Evolutionary conservation across 805 yeast species (phyloP), one percentile per base, ranked within the genome.

Genomic region (Pichia nanzhaoensis): DNA sequence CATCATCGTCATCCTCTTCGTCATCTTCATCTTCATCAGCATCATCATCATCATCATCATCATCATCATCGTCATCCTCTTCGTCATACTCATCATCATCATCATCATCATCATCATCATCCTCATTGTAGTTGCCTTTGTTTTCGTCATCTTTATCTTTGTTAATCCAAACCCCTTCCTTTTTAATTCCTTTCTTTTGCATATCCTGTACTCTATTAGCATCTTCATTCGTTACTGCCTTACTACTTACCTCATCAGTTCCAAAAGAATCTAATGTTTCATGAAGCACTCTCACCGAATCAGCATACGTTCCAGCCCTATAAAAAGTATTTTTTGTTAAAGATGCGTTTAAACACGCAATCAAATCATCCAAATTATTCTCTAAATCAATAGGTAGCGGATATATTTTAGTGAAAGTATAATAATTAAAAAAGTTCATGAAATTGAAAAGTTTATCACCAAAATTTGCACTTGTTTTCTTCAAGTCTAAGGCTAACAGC

Each of bases 381-480:
- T 74, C 74, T 2, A 77, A 63, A 38, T 55, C 58, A 37, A 52
- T 34, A 0, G 95, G 88, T 14, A 84, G 44, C 1, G 87, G 84
- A 39, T 63, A 70, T 3, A 61, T 60, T 55, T 88, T 88, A 28
- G 82, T 73, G 59, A 71, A 74, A 4, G 76, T 60, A 56, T 85
- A 88, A 59, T 78, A 88, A 55, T 88, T 93, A 49, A 87, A 80
- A 51, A 78, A 81, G 22, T 70, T 69, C 46, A 82, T 53, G 46
- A 82, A 74, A 0, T 67, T 42, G 1, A 58, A 54, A 12, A 77
- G 40, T 32, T 68, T 64, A 4, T 27, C 37, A 8, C 50, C 21
- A 17, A 21, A 51, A 2, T 51, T 46, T 19, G 46, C 51, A 16
- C 55, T 49, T 12, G 46, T 13, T 5, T 16, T 22, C 7, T 35